phyloP scores from a whole-genome alignment of 805 yeast species.

The Sugiyamaella americana region DNA sequence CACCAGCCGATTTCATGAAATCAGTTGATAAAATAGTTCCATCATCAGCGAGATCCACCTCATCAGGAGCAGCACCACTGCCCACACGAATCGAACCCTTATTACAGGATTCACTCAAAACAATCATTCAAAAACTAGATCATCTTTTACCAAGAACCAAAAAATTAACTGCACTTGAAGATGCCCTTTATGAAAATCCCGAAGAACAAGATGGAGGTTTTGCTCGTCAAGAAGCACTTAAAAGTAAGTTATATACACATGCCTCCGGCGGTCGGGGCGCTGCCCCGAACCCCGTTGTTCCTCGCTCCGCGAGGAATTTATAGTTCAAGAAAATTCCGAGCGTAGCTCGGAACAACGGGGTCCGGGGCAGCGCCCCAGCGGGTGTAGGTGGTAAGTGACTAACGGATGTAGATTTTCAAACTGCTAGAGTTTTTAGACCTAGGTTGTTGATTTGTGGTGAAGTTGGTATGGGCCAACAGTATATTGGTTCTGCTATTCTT shows the following conservation, averaged over 20 bases:
- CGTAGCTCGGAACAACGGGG: too few species aligned
- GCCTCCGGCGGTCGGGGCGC: not conserved
- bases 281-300: not conserved
- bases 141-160: conserved; percentile 55
- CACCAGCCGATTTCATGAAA: conserved; percentile 75
- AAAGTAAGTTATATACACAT: conserved; percentile 19
- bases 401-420: conserved; percentile 30
- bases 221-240: conserved; percentile 55
- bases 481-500: conserved; percentile 73
- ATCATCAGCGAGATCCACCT: conserved; percentile 80
- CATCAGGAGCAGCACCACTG: conserved; percentile 66
- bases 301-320: not conserved
- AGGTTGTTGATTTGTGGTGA: conserved; percentile 67
- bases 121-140: conserved; percentile 43
- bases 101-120: conserved; percentile 44
- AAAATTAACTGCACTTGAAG: conserved; percentile 55
- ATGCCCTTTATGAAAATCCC: conserved; percentile 58
- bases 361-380: too few species aligned
- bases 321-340: not conserved
- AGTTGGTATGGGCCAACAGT: conserved; percentile 80
- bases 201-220: conserved; percentile 60
- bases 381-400: not conserved
- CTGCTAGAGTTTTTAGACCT: conserved; percentile 75
- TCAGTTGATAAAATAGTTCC: conserved; percentile 87
- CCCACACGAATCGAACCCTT: conserved; percentile 69